Base-by-base conservation (phyloP, 2,329 filamentous ascomycete genomes). In the Aspergillus japonicus region DNA sequence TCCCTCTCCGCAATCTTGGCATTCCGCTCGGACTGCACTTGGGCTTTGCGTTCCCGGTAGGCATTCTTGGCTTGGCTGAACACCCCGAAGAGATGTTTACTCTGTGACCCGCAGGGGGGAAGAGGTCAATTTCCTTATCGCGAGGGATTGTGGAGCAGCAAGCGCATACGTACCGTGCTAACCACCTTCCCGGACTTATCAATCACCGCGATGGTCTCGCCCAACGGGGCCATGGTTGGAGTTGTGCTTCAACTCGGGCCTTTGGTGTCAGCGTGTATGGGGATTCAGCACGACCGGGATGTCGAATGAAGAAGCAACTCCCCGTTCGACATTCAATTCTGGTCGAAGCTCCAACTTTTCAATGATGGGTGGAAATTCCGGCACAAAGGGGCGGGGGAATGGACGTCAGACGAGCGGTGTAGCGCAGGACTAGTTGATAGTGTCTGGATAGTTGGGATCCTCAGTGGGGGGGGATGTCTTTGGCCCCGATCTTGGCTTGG, bases 131-230 rank as follows among this genome's bases (percentile, higher is more conserved):
- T 49, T 58, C 56, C 51, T 54, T 16, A 10, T n/a, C 26, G 12
- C 24, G 12, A 4, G 3, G 24, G 10, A n/a, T 24, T 14, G 12
- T 4, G 19, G 26, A 16, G 42, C 12, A 29, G 31, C 23, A 39
- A 55, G 50, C 47, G 56, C 26, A 29, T 64, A 82, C 89, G 75
- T 82, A 93, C 91, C 61, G 89, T 95, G 82, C 88, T 93, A 68
- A 96, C 91, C 54, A 96, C 88, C 79, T 96, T 96, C 70, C 92
- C 92, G 59, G 91, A 95, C 75, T 86, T 92, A 80, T 96, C 95
- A 77, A 96, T 89, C 70, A 96, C 90, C 66, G 91, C 93, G 67
- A 96, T 87, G 53, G 91, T 94, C 77, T 96, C 89, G 64, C 84
- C 72, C 47, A 74, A 60, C 23, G 70, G 70, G 50, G 71, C 64